Base-by-base conservation (phyloP, 345 rosid genomes). In the Eucalyptus erythrocorys region DNA sequence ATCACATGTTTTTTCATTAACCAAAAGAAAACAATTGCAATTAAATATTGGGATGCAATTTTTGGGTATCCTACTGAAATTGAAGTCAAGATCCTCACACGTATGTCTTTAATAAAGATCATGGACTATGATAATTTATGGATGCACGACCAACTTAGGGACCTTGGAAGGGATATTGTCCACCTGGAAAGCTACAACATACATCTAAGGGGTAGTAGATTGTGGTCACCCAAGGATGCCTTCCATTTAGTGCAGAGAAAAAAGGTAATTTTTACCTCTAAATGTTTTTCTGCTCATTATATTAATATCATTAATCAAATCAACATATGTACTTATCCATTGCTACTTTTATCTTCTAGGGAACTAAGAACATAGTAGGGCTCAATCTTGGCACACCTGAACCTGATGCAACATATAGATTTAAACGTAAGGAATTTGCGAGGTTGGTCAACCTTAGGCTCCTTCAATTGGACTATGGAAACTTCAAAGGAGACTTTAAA, bases 381-480 rank as follows among this genome's bases (percentile, higher is more conserved):
- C 80, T 68, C 6, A 34, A 68, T 68, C 80, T 68, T 34, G 13
- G 43, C 1, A 66, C 24, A 4, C 42, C 42, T 4, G 5, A 34
- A 17, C 12, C 2, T 0, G 4, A 34, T 1, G 26, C 1, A 2
- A 0, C 26, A 0, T 34, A 68, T 4, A 68, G 0, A 17, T 68
- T 68, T 68, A 68, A 34, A 32, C 13, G 1, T 4, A 27, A 59
- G 9, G 48, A 88, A 26, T 82, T 88, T 4, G 10, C 2, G 4
- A 45, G 40, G 6, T 32, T 85, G 50, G 79, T 37, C 4, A 84
- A 88, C 27, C 87, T 85, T 17, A 85, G 84, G 81, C 48, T 88
- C 82, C 89, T 88, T 26, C 55, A 55, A 22, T 43, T 88, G 82
- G 84, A 32, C 17, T 32, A 37, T 3, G 87, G 71, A 21, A 85